These are phyloP conservation scores for Euphorbia tirucalli DNA, from an alignment of 345 rosid genomes.

Conservation along the genomic window DNA sequence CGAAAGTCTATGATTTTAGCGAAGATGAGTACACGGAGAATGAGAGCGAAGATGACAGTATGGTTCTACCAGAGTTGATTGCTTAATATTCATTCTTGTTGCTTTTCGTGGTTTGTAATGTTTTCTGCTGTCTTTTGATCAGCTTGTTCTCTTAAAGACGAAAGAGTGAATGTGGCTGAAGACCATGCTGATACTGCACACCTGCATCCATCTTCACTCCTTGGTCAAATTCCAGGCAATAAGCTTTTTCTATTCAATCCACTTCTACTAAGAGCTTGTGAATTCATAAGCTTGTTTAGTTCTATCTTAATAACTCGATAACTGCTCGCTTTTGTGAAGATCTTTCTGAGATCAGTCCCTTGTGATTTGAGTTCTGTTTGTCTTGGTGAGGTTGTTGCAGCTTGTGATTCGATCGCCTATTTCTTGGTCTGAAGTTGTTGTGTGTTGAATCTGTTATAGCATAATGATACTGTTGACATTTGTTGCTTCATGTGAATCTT, in stretches of 20 bases:
- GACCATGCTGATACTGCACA: conserved; percentile 22
- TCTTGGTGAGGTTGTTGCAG: neutral
- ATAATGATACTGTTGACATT: neutral
- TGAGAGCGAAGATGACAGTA: conserved; percentile 96
- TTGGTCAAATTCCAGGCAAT: conserved; percentile 56
- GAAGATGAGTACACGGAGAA: conserved; percentile 92
- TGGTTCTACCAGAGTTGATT: neutral
- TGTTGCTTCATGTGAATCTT: neutral
- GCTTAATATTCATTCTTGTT: neutral
- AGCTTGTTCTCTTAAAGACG: conserved; percentile 58
- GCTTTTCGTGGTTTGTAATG: conserved; percentile 13
- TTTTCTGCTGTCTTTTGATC: conserved; percentile 20
- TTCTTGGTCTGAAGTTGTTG: too few species aligned
- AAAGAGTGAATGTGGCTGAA: conserved; percentile 22
- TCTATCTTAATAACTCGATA: neutral
- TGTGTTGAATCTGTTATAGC: neutral
- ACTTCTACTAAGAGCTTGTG: neutral
- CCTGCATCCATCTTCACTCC: conserved; percentile 34
- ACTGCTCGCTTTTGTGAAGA: too few species aligned
- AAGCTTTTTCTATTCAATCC: neutral
- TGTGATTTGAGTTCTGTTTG: too few species aligned
- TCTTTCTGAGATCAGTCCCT: too few species aligned
- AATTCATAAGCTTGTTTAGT: too few species aligned
- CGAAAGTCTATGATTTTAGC: conserved; percentile 76
- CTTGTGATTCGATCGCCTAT: conserved; percentile 8